Evolutionary conservation across 306 rosid genomes (phyloP), one percentile per base, ranked within the genome.

Genomic region (Purshia tridentata): DNA sequence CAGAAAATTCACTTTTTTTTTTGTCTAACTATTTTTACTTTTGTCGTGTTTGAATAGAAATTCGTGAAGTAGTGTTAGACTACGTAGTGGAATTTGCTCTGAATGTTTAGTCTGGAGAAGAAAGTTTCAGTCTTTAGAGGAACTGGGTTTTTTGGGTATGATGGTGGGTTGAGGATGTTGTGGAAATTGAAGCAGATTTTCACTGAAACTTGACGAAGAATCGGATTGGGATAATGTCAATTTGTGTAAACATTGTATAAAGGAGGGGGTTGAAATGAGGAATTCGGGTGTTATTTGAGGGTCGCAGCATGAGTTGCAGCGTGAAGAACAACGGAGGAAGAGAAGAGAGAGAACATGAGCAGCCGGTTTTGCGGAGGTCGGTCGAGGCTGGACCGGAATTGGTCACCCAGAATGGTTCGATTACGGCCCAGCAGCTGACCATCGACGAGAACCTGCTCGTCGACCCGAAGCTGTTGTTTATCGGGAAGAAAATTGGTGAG

Each of bases 401-500:
- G 44, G 87, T 72, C 10, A 46, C 63, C 59, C 82, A 75, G 69
- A 91, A 89, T 72, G 97, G 93, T 72, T 85, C 83, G 3, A 44
- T 82, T 2, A 69, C 91, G 37, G 81, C 69, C 15, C 70, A 62
- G 23, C 91, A 78, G 77, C 72, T 89, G 60, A 80, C 89, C 39
- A 89, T 94, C 44, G 97, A 94, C 76, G 96, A 91, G 45, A 91
- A 80, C 72, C 88, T 91, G 75, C 80, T 94, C 75, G 98, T 94
- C 73, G 98, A 91, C 68, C 98, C 98, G 6, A 94, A 86, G 71
- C 79, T 88, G 29, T 80, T 94, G 64, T 89, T 91, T 77, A 91
- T 94, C 73, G 98, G 95, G 65, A 64, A 96, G 0, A 91, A 88
- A 80, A 89, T 94, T 46, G 98, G 98, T 0, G 98, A 94, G 75